A percentile compares a stretch with the other conserved stretches of the same genome.
Evolutionary conservation across 2,329 filamentous ascomycete genomes (phyloP).

Genomic region (Venturia pyrina): DNA sequence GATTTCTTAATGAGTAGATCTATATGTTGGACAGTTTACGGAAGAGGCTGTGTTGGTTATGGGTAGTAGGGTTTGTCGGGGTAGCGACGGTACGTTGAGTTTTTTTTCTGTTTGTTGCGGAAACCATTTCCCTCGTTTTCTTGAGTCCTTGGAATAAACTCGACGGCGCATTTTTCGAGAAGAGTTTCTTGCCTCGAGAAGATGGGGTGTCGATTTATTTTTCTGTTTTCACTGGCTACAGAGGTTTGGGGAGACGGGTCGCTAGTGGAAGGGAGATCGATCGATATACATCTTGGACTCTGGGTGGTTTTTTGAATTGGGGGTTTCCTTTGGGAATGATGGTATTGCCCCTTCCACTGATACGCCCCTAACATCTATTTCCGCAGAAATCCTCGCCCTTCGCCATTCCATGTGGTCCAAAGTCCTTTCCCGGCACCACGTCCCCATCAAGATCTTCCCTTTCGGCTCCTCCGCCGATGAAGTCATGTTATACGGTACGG

Average conservation of each 20-base stretch:
- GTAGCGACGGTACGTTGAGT: constrained; percentile 27
- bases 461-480: constrained; percentile 38
- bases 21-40: constrained; percentile 39
- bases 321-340: no score
- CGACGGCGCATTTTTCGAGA: no score
- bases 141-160: not conserved
- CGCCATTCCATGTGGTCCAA: constrained; percentile 45
- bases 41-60: constrained; percentile 42
- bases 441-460: constrained; percentile 38
- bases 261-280: no score
- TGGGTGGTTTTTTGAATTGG: no score
- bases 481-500: constrained; percentile 45
- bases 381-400: constrained; percentile 39
- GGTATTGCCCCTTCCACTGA: not conserved
- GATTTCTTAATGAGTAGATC: not conserved
- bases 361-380: not conserved
- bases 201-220: no score
- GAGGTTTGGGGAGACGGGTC: no score
- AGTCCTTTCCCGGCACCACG: constrained; percentile 37
- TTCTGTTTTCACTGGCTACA: no score
- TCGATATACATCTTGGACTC: no score
- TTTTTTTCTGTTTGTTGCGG: not conserved
- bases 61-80: constrained; percentile 21
- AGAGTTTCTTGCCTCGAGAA: no score
- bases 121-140: not conserved